phyloP scores from a whole-genome alignment of 2,329 filamentous ascomycete genomes.

The Ampelomyces quisqualis region DNA sequence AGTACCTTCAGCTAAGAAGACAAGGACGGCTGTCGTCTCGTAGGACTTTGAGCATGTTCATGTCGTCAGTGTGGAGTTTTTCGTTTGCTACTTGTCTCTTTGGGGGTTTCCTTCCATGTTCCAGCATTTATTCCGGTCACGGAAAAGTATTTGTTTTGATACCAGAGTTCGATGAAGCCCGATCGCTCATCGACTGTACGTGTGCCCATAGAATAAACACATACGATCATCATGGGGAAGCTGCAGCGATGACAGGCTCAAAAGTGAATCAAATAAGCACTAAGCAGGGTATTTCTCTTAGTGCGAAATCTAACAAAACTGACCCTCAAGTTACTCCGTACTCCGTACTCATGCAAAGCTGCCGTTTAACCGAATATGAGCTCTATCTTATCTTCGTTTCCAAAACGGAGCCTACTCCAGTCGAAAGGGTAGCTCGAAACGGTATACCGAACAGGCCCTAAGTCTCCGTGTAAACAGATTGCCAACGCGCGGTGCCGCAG shows the following conservation, averaged over 20 bases:
- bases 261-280: too few relatives aligned
- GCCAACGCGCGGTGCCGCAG: too few relatives aligned
- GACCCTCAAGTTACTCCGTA: too few relatives aligned
- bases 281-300: too few relatives aligned
- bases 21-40: slow-evolving; percentile 47
- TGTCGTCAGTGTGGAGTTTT: slow-evolving; percentile 26
- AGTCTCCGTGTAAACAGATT: too few relatives aligned
- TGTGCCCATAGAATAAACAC: slow-evolving; percentile 11
- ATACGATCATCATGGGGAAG: not conserved
- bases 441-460: too few relatives aligned
- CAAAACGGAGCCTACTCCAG: too few relatives aligned
- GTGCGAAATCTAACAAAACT: too few relatives aligned
- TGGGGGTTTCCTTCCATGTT: slow-evolving; percentile 21
- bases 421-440: too few relatives aligned
- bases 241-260: not conserved
- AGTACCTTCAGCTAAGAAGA: slow-evolving; percentile 53
- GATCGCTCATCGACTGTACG: slow-evolving; percentile 11
- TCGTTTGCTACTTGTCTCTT: slow-evolving; percentile 12
- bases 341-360: too few relatives aligned
- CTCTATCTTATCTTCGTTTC: too few relatives aligned
- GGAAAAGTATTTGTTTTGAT: slow-evolving; percentile 42
- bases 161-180: slow-evolving; percentile 26
- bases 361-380: too few relatives aligned
- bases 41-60: slow-evolving; percentile 22
- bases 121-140: slow-evolving; percentile 32